phyloP scores from a whole-genome alignment of 73 alveolate species.

The Durusdinium trenchii region DNA sequence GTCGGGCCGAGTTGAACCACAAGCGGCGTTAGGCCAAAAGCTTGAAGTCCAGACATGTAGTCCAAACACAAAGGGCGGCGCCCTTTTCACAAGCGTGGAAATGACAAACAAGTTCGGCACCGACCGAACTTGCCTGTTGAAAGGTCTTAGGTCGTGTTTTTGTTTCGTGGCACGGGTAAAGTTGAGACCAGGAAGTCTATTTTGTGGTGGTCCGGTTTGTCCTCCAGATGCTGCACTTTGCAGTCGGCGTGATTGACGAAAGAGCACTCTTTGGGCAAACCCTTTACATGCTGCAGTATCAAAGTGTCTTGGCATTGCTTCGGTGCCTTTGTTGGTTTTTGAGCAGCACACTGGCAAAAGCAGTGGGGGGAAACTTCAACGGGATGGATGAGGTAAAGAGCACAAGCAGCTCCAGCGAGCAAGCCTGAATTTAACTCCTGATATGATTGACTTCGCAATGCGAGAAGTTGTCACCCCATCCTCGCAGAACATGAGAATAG shows the following conservation, averaged over 20 bases:
- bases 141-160: no score
- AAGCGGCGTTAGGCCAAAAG: no score
- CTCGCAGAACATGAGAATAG: background rate
- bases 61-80: no score
- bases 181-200: constrained; percentile 43
- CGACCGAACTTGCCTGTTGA: no score
- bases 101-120: no score
- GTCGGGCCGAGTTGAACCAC: no score
- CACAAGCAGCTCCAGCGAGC: constrained; percentile 37
- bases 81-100: no score
- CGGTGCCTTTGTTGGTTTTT: background rate
- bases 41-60: no score
- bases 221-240: constrained; percentile 72
- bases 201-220: constrained; percentile 76
- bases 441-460: constrained; percentile 63
- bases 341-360: background rate
- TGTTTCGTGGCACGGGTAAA: no score
- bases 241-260: constrained; percentile 51
- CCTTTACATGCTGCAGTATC: constrained; percentile 75
- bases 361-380: background rate
- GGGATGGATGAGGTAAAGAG: constrained; percentile 31
- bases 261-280: constrained; percentile 62
- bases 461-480: constrained; percentile 61
- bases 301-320: background rate
- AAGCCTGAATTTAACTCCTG: constrained; percentile 40